Percentiles rank a stretch among this genome's conserved stretches.
Conservation (phyloP, 78 protist genomes). For the Dictyostelium purpureum region DNA sequence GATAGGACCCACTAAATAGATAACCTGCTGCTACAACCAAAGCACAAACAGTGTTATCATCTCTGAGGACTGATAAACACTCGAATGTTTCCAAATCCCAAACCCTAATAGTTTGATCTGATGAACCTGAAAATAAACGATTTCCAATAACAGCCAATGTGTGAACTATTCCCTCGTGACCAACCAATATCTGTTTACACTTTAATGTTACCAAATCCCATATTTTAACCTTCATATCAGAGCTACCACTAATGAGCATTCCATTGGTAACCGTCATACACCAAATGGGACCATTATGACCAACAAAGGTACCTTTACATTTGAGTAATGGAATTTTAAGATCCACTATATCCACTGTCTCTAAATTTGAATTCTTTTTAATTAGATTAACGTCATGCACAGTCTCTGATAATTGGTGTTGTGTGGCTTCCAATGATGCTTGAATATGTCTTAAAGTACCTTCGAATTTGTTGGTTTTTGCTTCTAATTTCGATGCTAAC, state of each 20-base stretch:
- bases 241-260: slow-evolving; percentile 59
- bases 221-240: slow-evolving; percentile 45
- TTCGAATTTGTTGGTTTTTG: slow-evolving; percentile 67
- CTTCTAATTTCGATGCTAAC: slow-evolving; percentile 31
- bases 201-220: slow-evolving; percentile 77
- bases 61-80: slow-evolving; percentile 34
- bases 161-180: slow-evolving; percentile 81
- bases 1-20: slow-evolving; percentile 55
- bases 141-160: slow-evolving; percentile 71
- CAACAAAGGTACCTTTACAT: slow-evolving; percentile 77
- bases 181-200: slow-evolving; percentile 19
- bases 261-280: slow-evolving; percentile 65
- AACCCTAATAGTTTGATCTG: slow-evolving; percentile 75
- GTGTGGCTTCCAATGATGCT: slow-evolving; percentile 69
- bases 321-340: slow-evolving; percentile 66
- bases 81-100: slow-evolving; percentile 76
- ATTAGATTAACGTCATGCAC: slow-evolving; percentile 3
- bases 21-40: slow-evolving; percentile 40
- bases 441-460: slow-evolving; percentile 55
- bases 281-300: slow-evolving; percentile 84
- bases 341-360: slow-evolving; percentile 53
- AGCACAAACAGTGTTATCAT: slow-evolving; percentile 75
- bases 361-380: slow-evolving; percentile 62
- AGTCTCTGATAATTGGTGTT: slow-evolving; percentile 52
- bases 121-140: slow-evolving; percentile 48